Evolutionary conservation across 1,284 basidiomycete species (phyloP).

Genomic region (Irpex rosettiformis): DNA sequence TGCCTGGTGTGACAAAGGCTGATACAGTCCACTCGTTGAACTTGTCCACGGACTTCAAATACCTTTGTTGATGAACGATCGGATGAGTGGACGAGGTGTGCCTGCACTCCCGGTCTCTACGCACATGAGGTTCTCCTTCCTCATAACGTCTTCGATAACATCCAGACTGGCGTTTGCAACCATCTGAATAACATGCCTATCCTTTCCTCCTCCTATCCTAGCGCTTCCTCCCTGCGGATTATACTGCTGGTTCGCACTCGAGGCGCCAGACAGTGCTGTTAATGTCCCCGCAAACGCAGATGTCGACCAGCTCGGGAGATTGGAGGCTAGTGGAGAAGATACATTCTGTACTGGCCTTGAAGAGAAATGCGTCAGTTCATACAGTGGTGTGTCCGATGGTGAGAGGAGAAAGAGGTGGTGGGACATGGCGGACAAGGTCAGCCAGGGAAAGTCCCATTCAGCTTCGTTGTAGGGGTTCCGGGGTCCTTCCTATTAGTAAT

Average conservation of each 20-base stretch:
- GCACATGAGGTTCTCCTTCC: slow-evolving; percentile 83
- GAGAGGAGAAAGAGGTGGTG: slow-evolving; percentile 81
- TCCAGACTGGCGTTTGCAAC: slow-evolving; percentile 93
- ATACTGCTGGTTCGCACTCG: slow-evolving; percentile 60
- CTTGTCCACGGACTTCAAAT: slow-evolving; percentile 88
- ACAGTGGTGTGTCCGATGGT: slow-evolving; percentile 79
- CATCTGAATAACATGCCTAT: slow-evolving; percentile 94
- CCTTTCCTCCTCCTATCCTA: slow-evolving; percentile 69
- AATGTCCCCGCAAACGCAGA: slow-evolving; percentile 85
- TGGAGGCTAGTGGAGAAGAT: slow-evolving; percentile 68
- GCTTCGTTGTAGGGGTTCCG: slow-evolving; percentile 5
- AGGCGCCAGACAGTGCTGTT: slow-evolving; percentile 77
- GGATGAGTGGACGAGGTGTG: neutral
- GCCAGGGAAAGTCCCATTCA: neutral
- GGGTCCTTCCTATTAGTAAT: slow-evolving; percentile 1
- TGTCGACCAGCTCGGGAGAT: slow-evolving; percentile 81
- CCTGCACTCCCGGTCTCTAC: slow-evolving; percentile 25
- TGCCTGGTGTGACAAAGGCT: slow-evolving; percentile 89
- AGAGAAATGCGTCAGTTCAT: slow-evolving; percentile 76
- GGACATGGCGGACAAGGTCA: slow-evolving; percentile 54
- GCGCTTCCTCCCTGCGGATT: slow-evolving; percentile 54
- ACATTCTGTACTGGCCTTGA: slow-evolving; percentile 60
- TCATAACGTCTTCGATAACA: slow-evolving; percentile 87
- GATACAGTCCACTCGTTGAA: slow-evolving; percentile 98
- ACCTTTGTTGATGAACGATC: slow-evolving; percentile 27